Percentiles rank a stretch among this genome's conserved stretches.
Evolutionary conservation across 371 early-diverging fungal species (phyloP).

Genomic region (Saksenaea vasiformis): DNA sequence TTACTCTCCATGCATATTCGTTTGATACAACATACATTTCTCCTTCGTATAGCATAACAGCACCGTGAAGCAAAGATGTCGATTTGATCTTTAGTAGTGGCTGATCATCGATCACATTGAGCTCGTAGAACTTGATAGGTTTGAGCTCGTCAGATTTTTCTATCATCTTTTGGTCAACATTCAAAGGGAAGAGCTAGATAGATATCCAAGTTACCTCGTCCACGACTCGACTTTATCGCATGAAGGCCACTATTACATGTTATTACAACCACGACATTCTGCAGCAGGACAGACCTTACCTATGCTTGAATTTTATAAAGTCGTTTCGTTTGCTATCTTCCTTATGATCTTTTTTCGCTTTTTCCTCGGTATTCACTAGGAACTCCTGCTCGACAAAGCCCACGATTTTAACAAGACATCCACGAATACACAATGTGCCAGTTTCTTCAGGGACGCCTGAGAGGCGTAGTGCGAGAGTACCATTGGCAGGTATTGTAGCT

Average conservation of each 20-base stretch:
- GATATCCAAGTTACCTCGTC: conserved; percentile 15
- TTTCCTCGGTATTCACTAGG: conserved; percentile 50
- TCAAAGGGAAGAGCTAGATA: background rate
- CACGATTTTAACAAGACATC: conserved; percentile 67
- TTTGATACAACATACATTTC: conserved; percentile 62
- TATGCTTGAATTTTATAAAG: conserved; percentile 35
- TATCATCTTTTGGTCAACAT: background rate
- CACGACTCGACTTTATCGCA: conserved; percentile 26
- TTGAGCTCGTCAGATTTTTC: conserved; percentile 11
- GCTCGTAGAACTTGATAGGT: conserved; percentile 45
- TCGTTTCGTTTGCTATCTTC: conserved; percentile 48
- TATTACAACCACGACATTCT: background rate
- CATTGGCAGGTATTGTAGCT: conserved; percentile 68
- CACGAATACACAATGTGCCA: conserved; percentile 66
- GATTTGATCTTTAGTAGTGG: conserved; percentile 67
- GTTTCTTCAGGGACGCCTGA: conserved; percentile 63
- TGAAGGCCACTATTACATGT: conserved; percentile 30
- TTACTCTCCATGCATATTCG: background rate
- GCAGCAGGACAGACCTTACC: conserved; percentile 15
- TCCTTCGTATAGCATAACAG: conserved; percentile 82
- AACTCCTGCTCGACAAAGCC: conserved; percentile 78
- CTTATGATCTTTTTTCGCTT: conserved; percentile 26
- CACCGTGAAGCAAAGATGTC: conserved; percentile 62
- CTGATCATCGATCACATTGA: conserved; percentile 69
- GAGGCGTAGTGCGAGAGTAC: conserved; percentile 58